Conservation (phyloP, 495 filamentous ascomycete genomes). For the Hypoxylon lenormandii region DNA sequence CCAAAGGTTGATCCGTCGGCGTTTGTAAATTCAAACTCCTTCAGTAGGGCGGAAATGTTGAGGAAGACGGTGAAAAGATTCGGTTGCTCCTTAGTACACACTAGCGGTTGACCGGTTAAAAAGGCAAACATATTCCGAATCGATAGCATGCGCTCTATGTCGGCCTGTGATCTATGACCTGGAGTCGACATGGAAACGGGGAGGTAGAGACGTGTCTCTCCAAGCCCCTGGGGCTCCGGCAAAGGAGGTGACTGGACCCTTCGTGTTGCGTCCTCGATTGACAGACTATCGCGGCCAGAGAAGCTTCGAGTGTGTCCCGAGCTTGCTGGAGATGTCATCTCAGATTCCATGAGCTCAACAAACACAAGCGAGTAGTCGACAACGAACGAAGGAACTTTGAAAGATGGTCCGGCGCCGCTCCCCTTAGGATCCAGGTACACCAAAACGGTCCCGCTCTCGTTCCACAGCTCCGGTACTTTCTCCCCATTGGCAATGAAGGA, state of each 20-base stretch:
- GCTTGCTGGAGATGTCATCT: constrained; percentile 58
- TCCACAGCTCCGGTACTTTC: constrained; percentile 87
- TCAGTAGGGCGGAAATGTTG: constrained; percentile 74
- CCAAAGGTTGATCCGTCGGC: constrained; percentile 84
- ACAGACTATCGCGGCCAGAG: constrained; percentile 56
- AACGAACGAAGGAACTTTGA: constrained; percentile 77
- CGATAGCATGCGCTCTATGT: constrained; percentile 76
- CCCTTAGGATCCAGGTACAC: constrained; percentile 82
- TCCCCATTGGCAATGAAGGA: constrained; percentile 68
- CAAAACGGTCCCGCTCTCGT: constrained; percentile 81
- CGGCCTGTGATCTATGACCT: constrained; percentile 62
- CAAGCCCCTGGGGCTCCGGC: constrained; percentile 53
- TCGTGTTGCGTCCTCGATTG: constrained; percentile 58
- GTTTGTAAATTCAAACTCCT: constrained; percentile 81
- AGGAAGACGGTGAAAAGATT: constrained; percentile 80
- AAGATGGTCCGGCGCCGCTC: constrained; percentile 75
- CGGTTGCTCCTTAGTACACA: constrained; percentile 75
- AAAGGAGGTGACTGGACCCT: constrained; percentile 54
- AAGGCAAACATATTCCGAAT: constrained; percentile 94
- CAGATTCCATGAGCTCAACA: constrained; percentile 74
- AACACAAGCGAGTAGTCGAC: constrained; percentile 78
- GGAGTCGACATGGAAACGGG: constrained; percentile 60
- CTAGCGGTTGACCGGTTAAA: constrained; percentile 79
- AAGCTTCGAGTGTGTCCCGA: constrained; percentile 57
- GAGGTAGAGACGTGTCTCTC: constrained; percentile 77